These are phyloP conservation scores for Candida gorgasii DNA, from an alignment of 805 yeast species.

Conservation along the genomic window DNA sequence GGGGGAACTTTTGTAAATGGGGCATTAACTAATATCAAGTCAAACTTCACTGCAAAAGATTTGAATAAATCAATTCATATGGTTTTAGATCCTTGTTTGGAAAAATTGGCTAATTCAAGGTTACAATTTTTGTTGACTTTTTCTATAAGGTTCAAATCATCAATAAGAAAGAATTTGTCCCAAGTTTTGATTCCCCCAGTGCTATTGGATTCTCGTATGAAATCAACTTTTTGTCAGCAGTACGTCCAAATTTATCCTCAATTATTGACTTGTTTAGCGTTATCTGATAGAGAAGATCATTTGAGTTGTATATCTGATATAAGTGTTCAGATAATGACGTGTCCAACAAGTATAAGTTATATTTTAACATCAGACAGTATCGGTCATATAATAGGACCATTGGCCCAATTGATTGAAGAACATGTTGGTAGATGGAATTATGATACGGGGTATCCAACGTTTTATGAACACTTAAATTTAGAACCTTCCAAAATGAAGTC, in stretches of 20 bases:
- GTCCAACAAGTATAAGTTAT: slow-evolving; percentile 42
- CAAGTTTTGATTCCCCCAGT: slow-evolving; percentile 55
- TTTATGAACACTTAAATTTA: slow-evolving; percentile 19
- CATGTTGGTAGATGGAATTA: slow-evolving; percentile 38
- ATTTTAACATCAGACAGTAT: slow-evolving; percentile 43
- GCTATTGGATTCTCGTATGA: slow-evolving; percentile 49
- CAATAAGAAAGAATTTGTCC: slow-evolving; percentile 48
- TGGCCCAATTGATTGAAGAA: slow-evolving; percentile 43
- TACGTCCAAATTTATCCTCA: slow-evolving; percentile 56
- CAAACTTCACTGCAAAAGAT: slow-evolving; percentile 14
- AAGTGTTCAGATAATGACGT: slow-evolving; percentile 43
- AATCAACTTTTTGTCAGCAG: slow-evolving; percentile 52
- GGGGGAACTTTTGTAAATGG: slow-evolving; percentile 27
- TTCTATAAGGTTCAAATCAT: slow-evolving; percentile 60
- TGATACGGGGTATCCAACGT: slow-evolving; percentile 34
- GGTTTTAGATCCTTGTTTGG: slow-evolving; percentile 16
- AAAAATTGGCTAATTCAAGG: slow-evolving; percentile 39
- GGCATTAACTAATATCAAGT: slow-evolving; percentile 21
- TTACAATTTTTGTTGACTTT: slow-evolving; percentile 59
- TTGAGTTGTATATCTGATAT: slow-evolving; percentile 34
- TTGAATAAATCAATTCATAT: slow-evolving; percentile 17
- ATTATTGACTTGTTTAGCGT: slow-evolving; percentile 48
- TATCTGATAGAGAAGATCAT: slow-evolving; percentile 51
- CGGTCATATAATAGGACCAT: slow-evolving; percentile 48
- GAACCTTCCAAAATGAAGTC: slow-evolving; percentile 21